Percentiles rank a stretch among this genome's conserved stretches.
Conservation (phyloP, 139 green algal species). For the Desmodesmus armatus region DNA sequence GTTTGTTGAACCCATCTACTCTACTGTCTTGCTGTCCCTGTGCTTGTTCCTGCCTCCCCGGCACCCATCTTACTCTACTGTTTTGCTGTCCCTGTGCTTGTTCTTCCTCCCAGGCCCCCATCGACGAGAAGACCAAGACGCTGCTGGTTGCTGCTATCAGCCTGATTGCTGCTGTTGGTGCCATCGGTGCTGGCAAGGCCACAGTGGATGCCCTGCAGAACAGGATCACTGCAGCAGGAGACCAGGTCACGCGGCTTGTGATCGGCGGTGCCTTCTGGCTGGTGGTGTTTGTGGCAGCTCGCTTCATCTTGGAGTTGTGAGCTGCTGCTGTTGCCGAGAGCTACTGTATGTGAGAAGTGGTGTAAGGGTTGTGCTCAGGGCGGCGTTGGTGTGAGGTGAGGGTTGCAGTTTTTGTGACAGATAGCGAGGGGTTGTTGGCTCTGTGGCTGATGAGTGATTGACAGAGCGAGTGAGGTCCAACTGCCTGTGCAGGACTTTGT, state of each 20-base stretch:
- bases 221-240: conserved; percentile 40
- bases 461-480: background rate
- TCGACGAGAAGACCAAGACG: conserved; percentile 67
- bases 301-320: conserved; percentile 57
- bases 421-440: background rate
- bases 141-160: conserved; percentile 51
- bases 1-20: too few species aligned
- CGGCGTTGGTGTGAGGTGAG: background rate
- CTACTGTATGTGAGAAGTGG: background rate
- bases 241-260: conserved; percentile 48
- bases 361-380: background rate
- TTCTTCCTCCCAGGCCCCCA: conserved; percentile 21
- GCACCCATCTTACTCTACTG: too few species aligned
- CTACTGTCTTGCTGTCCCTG: too few species aligned
- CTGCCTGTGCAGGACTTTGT: background rate
- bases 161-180: conserved; percentile 45
- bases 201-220: conserved; percentile 37
- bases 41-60: too few species aligned
- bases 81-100: background rate
- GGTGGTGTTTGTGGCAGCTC: conserved; percentile 65
- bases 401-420: background rate
- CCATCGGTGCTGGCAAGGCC: conserved; percentile 51
- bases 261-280: conserved; percentile 70
- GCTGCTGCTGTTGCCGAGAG: background rate
- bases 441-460: background rate